Conservation (phyloP, 2,329 filamentous ascomycete species). For the Chaetomiaceae sp. region DNA sequence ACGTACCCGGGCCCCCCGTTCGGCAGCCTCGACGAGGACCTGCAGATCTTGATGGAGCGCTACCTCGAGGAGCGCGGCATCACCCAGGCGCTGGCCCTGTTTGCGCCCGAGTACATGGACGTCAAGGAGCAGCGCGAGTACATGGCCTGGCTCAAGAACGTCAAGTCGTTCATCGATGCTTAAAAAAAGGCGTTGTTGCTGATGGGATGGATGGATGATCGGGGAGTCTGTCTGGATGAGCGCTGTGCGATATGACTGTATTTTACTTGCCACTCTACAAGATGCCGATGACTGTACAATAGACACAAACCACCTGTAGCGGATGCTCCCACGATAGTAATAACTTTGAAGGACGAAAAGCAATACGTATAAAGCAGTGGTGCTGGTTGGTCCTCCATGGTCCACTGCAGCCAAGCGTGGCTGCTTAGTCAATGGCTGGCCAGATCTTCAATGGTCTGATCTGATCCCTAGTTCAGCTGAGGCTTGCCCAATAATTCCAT, state of each 20-base stretch:
- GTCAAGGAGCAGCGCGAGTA: conserved; percentile 99
- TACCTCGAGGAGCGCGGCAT: conserved; percentile 94
- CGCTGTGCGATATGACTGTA: conserved; percentile 13
- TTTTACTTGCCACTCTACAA: conserved; percentile 13
- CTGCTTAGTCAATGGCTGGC: conserved; percentile 15
- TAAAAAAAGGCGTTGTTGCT: no score
- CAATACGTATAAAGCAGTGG: no score
- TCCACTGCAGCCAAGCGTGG: background rate
- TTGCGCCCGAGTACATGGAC: conserved; percentile 94
- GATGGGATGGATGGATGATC: background rate
- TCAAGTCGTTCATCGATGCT: conserved; percentile 79
- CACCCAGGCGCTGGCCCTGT: conserved; percentile 77
- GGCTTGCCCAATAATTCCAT: background rate
- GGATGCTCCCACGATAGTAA: background rate
- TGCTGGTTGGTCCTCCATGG: no score
- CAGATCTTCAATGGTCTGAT: conserved; percentile 7
- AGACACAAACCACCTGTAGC: background rate
- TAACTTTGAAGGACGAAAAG: background rate
- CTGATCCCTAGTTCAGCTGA: conserved; percentile 2
- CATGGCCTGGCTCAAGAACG: conserved; percentile 76
- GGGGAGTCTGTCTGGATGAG: background rate
- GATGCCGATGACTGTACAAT: conserved; percentile 3
- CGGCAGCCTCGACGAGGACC: conserved; percentile 88
- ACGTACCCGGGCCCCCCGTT: conserved; percentile 90
- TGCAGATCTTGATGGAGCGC: conserved; percentile 85